Evolutionary conservation across 2,329 filamentous ascomycete species (phyloP).

Genomic region (Clonostachys chloroleuca): DNA sequence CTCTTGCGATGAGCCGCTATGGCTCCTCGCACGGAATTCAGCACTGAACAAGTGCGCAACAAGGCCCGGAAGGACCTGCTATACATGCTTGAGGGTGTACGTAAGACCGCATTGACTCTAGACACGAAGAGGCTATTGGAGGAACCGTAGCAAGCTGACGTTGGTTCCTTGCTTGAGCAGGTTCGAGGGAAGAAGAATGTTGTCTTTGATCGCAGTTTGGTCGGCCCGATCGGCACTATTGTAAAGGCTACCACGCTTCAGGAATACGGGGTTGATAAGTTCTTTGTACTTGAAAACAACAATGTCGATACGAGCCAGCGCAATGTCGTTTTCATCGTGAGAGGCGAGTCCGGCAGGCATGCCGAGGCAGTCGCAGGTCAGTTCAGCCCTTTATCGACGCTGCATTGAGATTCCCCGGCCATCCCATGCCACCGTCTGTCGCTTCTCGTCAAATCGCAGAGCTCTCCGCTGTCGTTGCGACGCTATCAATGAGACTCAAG

Average conservation of each 20-base stretch:
- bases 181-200: constrained; percentile 98
- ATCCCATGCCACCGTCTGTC: too few species aligned
- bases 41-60: constrained; percentile 70
- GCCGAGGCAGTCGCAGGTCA: constrained; percentile 85
- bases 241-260: constrained; percentile 94
- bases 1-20: constrained; percentile 42
- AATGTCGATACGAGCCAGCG: constrained; percentile 93
- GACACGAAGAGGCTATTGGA: constrained; percentile 5
- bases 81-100: constrained; percentile 89
- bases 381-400: constrained; percentile 18
- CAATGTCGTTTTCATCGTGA: constrained; percentile 90
- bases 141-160: constrained; percentile 3
- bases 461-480: too few species aligned
- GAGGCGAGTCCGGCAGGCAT: constrained; percentile 83
- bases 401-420: too few species aligned
- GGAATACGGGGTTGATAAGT: constrained; percentile 96
- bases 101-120: constrained; percentile 36
- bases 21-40: constrained; percentile 68
- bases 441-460: too few species aligned
- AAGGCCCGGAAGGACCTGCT: constrained; percentile 86
- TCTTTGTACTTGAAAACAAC: constrained; percentile 93
- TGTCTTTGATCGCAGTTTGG: constrained; percentile 85
- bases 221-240: constrained; percentile 83
- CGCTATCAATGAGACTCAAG: too few species aligned
- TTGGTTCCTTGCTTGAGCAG: constrained; percentile 38